Evolutionary conservation across 2,329 filamentous ascomycete species (phyloP), one percentile per base, ranked within the genome.

Genomic region (Verticillium isaacii): DNA sequence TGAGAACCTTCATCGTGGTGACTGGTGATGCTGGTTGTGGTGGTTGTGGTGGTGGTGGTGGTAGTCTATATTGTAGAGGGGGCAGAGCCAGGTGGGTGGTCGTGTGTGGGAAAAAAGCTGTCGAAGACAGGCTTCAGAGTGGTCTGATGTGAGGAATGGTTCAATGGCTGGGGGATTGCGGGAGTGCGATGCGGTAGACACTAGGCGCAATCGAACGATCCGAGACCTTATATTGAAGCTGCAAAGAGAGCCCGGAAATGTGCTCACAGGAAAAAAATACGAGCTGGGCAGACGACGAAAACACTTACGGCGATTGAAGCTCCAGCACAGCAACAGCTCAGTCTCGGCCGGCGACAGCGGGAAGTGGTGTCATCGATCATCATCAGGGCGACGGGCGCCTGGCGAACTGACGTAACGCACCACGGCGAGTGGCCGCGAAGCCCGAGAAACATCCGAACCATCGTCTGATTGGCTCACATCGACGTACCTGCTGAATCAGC

Each of bases 1-100:
- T 96, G 74, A 98, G 85, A 73, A 98, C 82, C 89, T 97, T 98
- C 95, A 98, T 99, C 66, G 58, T 82, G 41, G 19, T 25, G n/a
- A 19, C n/a, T 23, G 19, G 45, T 23, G 45, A n/a, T 23, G 45
- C 4, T 23, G n/a, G 19, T 23, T n/a, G n/a, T 52, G n/a, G 45
- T 52, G 45, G 45, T 3, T 14, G 34, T 36, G 34, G 34, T 36
- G 34, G 14, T 36, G 34, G 9, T 36, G 11, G 34, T 36, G 2
- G 34, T 36, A 14, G 34, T 36, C 29, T 29, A 29, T 29, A 29
- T 29, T 29, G 29, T 29, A 29, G 29, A 29, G 29, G 29, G 29
- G 29, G 29, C 29, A 36, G 34, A 14, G 4, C 9, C 9, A 36
- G 34, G 34, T 36, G 14, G 34, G 9, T 36, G 34, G 29, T 36